These are phyloP conservation scores for Tulasnella sp. DNA, from an alignment of 768 basidiomycete genomes.

Conservation along the genomic window DNA sequence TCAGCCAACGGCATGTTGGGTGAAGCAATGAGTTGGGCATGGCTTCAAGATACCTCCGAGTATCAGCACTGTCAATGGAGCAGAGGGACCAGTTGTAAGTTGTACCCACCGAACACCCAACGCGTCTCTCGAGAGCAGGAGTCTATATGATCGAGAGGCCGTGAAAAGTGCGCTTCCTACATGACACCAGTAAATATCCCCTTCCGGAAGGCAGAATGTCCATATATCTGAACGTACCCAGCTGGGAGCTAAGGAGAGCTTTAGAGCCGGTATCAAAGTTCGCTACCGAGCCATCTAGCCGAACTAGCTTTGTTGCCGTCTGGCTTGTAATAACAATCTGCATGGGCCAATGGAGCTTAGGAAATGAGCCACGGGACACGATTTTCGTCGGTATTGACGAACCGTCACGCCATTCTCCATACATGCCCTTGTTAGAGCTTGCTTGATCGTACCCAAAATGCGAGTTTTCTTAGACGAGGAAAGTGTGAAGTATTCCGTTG, in stretches of 20 bases:
- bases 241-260: conserved; percentile 6
- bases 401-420: conserved; percentile 22
- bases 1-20: neutral
- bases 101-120: conserved; percentile 2
- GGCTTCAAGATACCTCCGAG: neutral
- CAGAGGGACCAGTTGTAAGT: neutral
- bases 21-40: conserved; percentile 10
- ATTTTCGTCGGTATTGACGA: neutral
- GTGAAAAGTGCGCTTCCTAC: conserved; percentile 19
- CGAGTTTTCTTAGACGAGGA: conserved; percentile 12
- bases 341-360: neutral
- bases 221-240: neutral
- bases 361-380: too few relatives aligned
- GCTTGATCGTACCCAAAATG: neutral
- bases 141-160: conserved; percentile 19
- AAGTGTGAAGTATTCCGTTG: neutral
- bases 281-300: neutral
- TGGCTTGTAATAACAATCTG: conserved; percentile 25
- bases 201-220: neutral
- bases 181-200: neutral
- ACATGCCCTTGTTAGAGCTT: conserved; percentile 21
- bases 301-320: conserved; percentile 20
- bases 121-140: conserved; percentile 16
- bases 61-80: neutral
- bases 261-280: neutral